Base-by-base conservation (phyloP, 805 yeast genomes). In the Wickerhamiella domercqiae region DNA sequence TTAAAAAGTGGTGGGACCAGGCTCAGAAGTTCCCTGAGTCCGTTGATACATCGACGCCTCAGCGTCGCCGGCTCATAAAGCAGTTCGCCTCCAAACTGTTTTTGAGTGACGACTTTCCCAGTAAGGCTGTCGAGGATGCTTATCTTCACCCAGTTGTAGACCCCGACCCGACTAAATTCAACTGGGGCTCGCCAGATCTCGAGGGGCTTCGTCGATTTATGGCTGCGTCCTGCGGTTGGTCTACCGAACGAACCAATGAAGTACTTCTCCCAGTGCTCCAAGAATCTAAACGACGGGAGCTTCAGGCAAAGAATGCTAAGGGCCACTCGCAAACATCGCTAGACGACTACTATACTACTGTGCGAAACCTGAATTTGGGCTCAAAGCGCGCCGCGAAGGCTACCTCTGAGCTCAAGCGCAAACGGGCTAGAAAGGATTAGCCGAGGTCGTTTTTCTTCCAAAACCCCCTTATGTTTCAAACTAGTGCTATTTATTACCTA, bases 141-240 rank as follows among this genome's bases (percentile, higher is more conserved):
- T 90, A 90, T 54, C 43, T 66, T 16, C 52, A 63, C 7, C 95
- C 99, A 0, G 82, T 76, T 24, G 94, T 90, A 3, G 97, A 90
- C 53, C 66, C 66, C 29, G 95, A 86, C 53, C 61, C 62, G 33
- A 78, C 86, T 0, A 66, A 68, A 38, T 86, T 90, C 57, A 69
- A 69, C 34, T 90, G 98, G 98, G 97, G 96, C 0, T 59, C 64
- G 2, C 95, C 96, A 0, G 83, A 81, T 53, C 57, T 86, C 41
- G 96, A 84, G 48, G 73, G 72, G 46, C 61, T 90, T 36, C 60
- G 96, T 21, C 63, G 71, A 1, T 86, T 70, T 47, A 61, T 90
- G 55, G 70, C 69, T 68, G 63, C 59, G 33, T 72, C 72, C 32
- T 73, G 84, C 6, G 84, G 86, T 2, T 93, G 99, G 96, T 60